Evolutionary conservation across 805 yeast genomes (phyloP).

Genomic region (Ogataea pilisensis): DNA sequence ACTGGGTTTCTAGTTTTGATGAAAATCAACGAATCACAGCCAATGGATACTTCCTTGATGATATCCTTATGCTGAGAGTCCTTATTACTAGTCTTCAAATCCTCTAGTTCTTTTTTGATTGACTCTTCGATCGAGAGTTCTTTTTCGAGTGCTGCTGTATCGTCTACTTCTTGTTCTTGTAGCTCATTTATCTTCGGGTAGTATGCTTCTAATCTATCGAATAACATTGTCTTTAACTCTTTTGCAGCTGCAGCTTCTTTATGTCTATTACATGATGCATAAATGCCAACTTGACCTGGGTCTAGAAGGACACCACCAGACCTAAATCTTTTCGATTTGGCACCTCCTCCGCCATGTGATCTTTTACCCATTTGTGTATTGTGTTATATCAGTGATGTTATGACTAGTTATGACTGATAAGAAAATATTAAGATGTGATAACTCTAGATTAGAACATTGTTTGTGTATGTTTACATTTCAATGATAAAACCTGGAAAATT

Average conservation of each 20-base stretch:
- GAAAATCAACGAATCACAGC: conserved; percentile 82
- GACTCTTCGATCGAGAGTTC: conserved; percentile 70
- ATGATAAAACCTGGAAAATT: neutral
- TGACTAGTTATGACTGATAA: neutral
- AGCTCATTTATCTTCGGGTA: conserved; percentile 31
- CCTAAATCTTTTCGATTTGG: conserved; percentile 37
- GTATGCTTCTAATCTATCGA: conserved; percentile 46
- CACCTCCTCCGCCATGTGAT: conserved; percentile 14
- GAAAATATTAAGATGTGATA: too few relatives aligned
- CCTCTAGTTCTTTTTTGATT: conserved; percentile 66
- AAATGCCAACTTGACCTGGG: conserved; percentile 83
- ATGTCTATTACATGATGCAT: conserved; percentile 82
- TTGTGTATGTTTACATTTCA: neutral
- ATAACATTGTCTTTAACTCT: conserved; percentile 60
- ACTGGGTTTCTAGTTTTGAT: conserved; percentile 77
- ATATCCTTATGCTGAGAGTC: conserved; percentile 42
- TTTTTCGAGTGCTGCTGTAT: conserved; percentile 32
- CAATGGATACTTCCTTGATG: conserved; percentile 57
- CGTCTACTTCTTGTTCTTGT: conserved; percentile 17
- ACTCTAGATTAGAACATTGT: too few relatives aligned
- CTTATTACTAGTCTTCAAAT: conserved; percentile 41
- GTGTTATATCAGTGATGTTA: neutral
- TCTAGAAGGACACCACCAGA: conserved; percentile 51
- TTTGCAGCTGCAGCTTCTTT: conserved; percentile 74
- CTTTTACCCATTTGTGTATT: conserved; percentile 24